Evolutionary conservation across 1,284 basidiomycete genomes (phyloP), one percentile per base, ranked within the genome.

Genomic region (Peniophora sp.): DNA sequence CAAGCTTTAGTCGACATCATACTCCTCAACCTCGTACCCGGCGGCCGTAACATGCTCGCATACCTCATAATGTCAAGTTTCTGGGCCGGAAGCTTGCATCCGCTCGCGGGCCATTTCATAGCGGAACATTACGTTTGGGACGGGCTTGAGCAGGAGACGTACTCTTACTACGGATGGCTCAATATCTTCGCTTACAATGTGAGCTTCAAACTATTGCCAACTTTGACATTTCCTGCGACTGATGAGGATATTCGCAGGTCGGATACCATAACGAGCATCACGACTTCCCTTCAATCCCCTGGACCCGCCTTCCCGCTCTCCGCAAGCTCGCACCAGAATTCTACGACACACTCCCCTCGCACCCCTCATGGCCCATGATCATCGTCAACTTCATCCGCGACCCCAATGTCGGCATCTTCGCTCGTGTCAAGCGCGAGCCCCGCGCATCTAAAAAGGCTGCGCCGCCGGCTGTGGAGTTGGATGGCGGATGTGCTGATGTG

Each of bases 241-340:
- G n/a, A 50, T 16, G n/a, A 12, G 27, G 27, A 23, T 11, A 1
- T 27, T 32, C 25, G 16, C 57, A 91, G 86, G 90, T 97, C 52
- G 96, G 96, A 44, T 98, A 97, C 65, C 96, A 98, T 67, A 97
- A 98, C 69, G 96, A 99, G 65, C 96, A 99, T 68, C 96, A 99
- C 70, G 96, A 99, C 69, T 99, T 99, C 69, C 95, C 96, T 8
- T 93, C 92, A 2, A 73, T 99, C 1, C 81, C 97, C 0, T 99
- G 96, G 96, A 97, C 93, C 9, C 81, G 89, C n/a, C 78, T 99
- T 0, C 92, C 94, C 0, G 77, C 82, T 9, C 79, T 99, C 16
- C 82, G 85, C 23, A 74, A 76, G 3, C 76, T 97, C 49, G 95
- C 94, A 1, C 88, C 87, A 5, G 96, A 99, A 66, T 97, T 90